phyloP scores from a whole-genome alignment of 2,329 filamentous ascomycete genomes.

The Lithohypha guttulata region DNA sequence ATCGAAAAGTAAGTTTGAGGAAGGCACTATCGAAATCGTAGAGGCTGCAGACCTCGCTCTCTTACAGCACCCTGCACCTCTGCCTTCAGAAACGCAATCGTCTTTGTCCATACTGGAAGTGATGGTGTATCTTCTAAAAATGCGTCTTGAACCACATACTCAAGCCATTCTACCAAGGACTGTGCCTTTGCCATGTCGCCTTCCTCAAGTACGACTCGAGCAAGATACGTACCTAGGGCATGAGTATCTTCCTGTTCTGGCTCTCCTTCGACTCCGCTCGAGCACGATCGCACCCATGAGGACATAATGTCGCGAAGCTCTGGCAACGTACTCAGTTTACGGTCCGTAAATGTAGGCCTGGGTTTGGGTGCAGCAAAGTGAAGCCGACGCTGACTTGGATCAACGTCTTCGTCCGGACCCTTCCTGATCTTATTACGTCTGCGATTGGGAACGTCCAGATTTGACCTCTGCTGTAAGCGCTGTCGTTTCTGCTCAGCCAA shows the following conservation, averaged over 20 bases:
- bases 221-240: slow-evolving; percentile 63
- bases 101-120: slow-evolving; percentile 34
- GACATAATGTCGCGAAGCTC: slow-evolving; percentile 66
- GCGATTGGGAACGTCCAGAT: slow-evolving; percentile 34
- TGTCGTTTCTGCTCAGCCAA: slow-evolving; percentile 59
- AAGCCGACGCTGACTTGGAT: slow-evolving; percentile 30
- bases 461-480: slow-evolving; percentile 48
- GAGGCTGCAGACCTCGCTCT: slow-evolving; percentile 45
- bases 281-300: slow-evolving; percentile 66
- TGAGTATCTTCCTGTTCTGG: slow-evolving; percentile 70
- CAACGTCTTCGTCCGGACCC: slow-evolving; percentile 11
- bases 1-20: too few relatives aligned
- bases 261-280: slow-evolving; percentile 65
- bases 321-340: slow-evolving; percentile 41
- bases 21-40: slow-evolving; percentile 35
- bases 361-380: slow-evolving; percentile 40
- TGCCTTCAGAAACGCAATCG: slow-evolving; percentile 31
- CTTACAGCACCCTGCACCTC: slow-evolving; percentile 46
- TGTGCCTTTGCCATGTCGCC: slow-evolving; percentile 65
- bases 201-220: slow-evolving; percentile 62
- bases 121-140: slow-evolving; percentile 30
- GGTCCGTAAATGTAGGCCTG: slow-evolving; percentile 52
- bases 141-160: slow-evolving; percentile 31
- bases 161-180: slow-evolving; percentile 56
- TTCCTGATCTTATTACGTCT: slow-evolving; percentile 22